Percentiles rank a stretch among this genome's conserved stretches.
Conservation (phyloP, 23 red algal species). For the Gracilaria domingensis region DNA sequence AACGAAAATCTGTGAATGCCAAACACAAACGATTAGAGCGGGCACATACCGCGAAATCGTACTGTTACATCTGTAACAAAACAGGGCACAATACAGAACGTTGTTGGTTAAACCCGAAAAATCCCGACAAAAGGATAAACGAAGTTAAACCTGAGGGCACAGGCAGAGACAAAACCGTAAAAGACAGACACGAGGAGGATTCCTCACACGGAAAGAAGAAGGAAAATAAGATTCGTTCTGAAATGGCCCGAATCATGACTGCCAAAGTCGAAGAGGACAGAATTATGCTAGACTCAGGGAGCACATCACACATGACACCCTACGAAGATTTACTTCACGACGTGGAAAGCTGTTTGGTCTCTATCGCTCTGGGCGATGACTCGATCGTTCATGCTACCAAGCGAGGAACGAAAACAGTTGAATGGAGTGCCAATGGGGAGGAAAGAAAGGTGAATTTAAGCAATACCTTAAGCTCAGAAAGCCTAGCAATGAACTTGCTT, state of each 20-base stretch:
- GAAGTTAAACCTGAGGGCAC: too few species aligned
- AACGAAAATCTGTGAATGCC: not conserved
- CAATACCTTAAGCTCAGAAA: too few species aligned
- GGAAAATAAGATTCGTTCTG: too few species aligned
- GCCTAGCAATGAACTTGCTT: slow-evolving; percentile 23
- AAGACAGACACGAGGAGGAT: too few species aligned
- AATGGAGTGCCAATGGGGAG: not conserved
- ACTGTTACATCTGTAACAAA: slow-evolving; percentile 1
- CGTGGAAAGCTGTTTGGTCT: not conserved
- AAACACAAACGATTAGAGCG: not conserved
- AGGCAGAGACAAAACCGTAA: too few species aligned
- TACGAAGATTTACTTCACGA: not conserved
- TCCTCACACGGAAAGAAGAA: too few species aligned
- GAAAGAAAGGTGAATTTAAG: not conserved
- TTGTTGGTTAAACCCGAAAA: slow-evolving; percentile 15
- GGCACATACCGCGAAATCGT: not conserved
- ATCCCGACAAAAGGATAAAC: not conserved
- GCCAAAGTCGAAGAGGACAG: too few species aligned
- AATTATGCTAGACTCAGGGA: too few species aligned
- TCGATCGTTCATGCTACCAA: not conserved
- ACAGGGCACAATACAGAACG: not conserved
- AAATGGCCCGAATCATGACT: too few species aligned
- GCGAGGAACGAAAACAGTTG: slow-evolving; percentile 1
- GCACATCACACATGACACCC: slow-evolving; percentile 1
- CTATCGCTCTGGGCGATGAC: slow-evolving; percentile 34